Evolutionary conservation across 2,329 filamentous ascomycete genomes (phyloP).

Genomic region (Alternaria sp.): DNA sequence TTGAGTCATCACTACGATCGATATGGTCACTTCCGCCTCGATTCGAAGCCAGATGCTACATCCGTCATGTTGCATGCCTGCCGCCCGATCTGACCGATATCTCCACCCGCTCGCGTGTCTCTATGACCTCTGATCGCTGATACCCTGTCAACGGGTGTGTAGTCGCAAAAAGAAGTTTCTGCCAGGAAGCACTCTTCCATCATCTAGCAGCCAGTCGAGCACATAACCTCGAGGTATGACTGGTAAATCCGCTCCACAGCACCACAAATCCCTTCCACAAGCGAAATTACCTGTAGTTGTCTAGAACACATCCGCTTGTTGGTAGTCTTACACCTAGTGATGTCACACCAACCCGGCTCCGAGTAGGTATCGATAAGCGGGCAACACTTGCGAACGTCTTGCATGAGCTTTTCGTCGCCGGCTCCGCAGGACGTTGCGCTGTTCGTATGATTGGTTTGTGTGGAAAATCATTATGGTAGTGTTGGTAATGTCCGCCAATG

Average conservation of each 20-base stretch:
- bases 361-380: conserved; percentile 19
- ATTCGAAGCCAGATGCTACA: background rate
- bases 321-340: conserved; percentile 6
- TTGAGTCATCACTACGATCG: background rate
- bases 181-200: background rate
- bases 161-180: background rate
- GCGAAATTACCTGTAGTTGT: conserved; percentile 12
- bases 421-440: conserved; percentile 2
- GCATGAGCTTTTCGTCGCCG: conserved; percentile 2
- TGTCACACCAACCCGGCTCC: conserved; percentile 4
- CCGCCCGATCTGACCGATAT: conserved; percentile 4
- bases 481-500: conserved; percentile 11
- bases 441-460: conserved; percentile 11
- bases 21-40: background rate
- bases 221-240: background rate
- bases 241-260: background rate
- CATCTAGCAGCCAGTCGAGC: background rate
- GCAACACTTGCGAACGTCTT: conserved; percentile 2
- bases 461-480: background rate
- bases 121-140: background rate
- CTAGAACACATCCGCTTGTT: conserved; percentile 4
- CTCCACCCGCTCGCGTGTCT: background rate
- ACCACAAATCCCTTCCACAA: conserved; percentile 6
- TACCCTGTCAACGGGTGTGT: background rate
- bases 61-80: background rate